These are phyloP conservation scores for Protea cynaroides DNA, from an alignment of 164 flowering plant genomes.

Conservation along the genomic window DNA sequence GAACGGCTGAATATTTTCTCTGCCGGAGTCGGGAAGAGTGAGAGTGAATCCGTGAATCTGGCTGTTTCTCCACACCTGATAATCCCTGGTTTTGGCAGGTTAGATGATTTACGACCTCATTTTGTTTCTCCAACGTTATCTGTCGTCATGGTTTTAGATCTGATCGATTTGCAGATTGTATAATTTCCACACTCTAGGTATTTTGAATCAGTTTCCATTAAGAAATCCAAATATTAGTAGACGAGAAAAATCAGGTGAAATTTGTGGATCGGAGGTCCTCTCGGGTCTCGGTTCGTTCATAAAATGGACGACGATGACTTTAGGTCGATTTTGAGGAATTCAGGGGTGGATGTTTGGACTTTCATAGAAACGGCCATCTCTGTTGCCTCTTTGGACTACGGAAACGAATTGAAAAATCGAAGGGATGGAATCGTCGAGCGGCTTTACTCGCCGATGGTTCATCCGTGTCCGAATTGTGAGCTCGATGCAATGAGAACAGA, in stretches of 20 bases:
- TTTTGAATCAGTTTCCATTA: too few relatives aligned
- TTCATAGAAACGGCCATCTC: conserved; percentile 71
- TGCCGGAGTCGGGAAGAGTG: too few relatives aligned
- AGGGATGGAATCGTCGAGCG: conserved; percentile 75
- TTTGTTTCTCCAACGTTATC: too few relatives aligned
- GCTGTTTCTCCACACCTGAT: too few relatives aligned
- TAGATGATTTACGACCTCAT: too few relatives aligned
- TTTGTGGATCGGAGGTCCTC: not conserved
- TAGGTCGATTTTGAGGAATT: conserved; percentile 45
- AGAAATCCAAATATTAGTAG: too few relatives aligned
- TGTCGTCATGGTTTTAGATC: too few relatives aligned
- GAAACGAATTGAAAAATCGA: conserved; percentile 52
- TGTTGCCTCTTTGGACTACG: conserved; percentile 59
- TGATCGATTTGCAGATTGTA: too few relatives aligned
- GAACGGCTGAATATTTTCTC: too few relatives aligned
- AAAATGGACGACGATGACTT: conserved; percentile 80
- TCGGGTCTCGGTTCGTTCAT: not conserved
- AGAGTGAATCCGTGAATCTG: too few relatives aligned
- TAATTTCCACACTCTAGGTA: too few relatives aligned
- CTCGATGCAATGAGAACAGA: conserved; percentile 6
- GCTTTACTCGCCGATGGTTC: conserved; percentile 35
- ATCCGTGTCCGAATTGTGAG: conserved; percentile 41
- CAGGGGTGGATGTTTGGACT: conserved; percentile 77
- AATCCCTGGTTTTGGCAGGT: too few relatives aligned
- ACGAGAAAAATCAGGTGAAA: not conserved